phyloP scores from a whole-genome alignment of 805 yeast genomes.

The Clavispora vitiphila region DNA sequence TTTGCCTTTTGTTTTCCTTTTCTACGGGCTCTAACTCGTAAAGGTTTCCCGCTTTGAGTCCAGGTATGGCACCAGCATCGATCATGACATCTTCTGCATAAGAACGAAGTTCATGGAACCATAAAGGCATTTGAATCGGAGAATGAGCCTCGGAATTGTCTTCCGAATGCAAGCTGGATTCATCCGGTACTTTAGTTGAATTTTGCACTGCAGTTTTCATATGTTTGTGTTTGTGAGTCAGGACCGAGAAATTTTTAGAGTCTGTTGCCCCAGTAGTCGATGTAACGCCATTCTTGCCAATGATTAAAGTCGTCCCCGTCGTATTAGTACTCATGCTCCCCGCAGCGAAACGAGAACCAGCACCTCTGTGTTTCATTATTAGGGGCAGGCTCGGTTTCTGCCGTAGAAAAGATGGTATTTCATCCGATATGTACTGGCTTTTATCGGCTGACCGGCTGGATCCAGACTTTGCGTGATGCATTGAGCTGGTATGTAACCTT shows the following conservation, averaged over 20 bases:
- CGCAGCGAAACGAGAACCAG: background rate
- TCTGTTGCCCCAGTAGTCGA: background rate
- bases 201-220: background rate
- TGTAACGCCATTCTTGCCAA: slow-evolving; percentile 8
- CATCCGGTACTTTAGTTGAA: background rate
- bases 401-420: slow-evolving; percentile 13
- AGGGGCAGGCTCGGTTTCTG: slow-evolving; percentile 1
- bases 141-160: background rate
- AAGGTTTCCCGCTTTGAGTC: slow-evolving; percentile 66
- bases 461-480: background rate
- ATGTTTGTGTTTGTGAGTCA: background rate
- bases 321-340: slow-evolving; percentile 8
- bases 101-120: slow-evolving; percentile 67
- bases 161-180: background rate
- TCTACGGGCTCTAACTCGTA: slow-evolving; percentile 58
- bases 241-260: slow-evolving; percentile 5
- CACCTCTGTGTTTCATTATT: background rate
- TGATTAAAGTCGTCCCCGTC: slow-evolving; percentile 14
- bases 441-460: background rate
- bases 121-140: slow-evolving; percentile 35
- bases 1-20: slow-evolving; percentile 5
- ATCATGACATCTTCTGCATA: slow-evolving; percentile 57
- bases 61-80: slow-evolving; percentile 56
- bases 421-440: background rate
- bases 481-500: background rate